Conservation (phyloP, 2,329 filamentous ascomycete genomes). For the Paracoccidioides brasiliensis region DNA sequence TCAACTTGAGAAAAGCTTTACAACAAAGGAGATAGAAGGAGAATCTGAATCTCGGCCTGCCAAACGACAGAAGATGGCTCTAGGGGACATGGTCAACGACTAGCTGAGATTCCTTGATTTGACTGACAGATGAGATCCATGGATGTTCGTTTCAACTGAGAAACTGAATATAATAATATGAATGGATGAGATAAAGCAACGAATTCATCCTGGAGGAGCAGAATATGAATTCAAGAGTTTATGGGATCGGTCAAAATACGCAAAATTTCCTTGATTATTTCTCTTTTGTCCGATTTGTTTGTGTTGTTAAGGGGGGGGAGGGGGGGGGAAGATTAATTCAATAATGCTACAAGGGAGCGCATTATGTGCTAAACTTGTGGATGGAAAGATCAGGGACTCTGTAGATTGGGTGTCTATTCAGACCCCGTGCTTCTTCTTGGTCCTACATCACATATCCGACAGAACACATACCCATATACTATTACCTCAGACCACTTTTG, state of each 20-base stretch:
- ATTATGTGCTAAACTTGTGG: no score
- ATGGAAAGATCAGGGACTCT: neutral
- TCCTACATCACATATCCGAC: neutral
- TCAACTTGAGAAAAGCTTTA: neutral
- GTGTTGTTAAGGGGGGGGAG: neutral
- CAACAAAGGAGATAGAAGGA: neutral
- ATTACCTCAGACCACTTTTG: neutral
- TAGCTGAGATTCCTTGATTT: neutral
- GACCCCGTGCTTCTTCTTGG: neutral
- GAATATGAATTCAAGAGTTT: no score
- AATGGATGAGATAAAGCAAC: neutral
- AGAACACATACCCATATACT: neutral
- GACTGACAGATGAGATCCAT: neutral
- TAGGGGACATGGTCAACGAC: constrained; percentile 13
- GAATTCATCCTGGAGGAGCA: neutral
- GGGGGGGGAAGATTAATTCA: no score
- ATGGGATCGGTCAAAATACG: neutral
- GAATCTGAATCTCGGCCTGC: constrained; percentile 4
- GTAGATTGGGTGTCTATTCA: neutral
- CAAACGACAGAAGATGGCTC: constrained; percentile 11
- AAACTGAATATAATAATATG: neutral
- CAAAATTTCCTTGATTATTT: neutral
- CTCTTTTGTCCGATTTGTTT: neutral
- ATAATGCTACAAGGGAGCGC: no score
- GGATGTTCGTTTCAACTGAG: neutral